These are phyloP conservation scores for Termitomyces sp. DNA, from an alignment of 768 basidiomycete species.

Conservation along the genomic window DNA sequence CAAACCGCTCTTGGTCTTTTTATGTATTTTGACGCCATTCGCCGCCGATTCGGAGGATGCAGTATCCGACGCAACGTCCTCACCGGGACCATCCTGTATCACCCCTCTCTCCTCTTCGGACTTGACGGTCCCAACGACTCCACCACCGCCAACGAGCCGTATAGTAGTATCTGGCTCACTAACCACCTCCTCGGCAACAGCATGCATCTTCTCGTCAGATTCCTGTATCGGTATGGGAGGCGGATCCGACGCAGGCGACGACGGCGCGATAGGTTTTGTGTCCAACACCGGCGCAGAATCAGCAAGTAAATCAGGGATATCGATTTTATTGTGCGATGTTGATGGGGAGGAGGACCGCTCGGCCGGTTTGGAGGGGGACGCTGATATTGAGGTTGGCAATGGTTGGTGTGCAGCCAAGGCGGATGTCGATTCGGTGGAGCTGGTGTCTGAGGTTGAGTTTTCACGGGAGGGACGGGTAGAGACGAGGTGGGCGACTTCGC, in stretches of 20 bases:
- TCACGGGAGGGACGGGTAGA: constrained; percentile 14
- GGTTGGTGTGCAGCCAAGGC: background rate
- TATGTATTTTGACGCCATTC: constrained; percentile 35
- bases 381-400: background rate
- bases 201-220: background rate
- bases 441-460: background rate
- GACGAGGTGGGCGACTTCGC: constrained; percentile 26
- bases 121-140: constrained; percentile 34
- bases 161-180: constrained; percentile 41
- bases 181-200: constrained; percentile 7
- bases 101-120: constrained; percentile 27
- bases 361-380: too few relatives aligned
- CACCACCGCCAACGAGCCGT: constrained; percentile 57
- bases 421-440: background rate
- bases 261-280: constrained; percentile 33
- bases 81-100: constrained; percentile 15
- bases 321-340: constrained; percentile 14
- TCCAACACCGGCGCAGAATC: constrained; percentile 37
- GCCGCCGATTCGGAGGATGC: constrained; percentile 19
- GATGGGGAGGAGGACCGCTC: constrained; percentile 7
- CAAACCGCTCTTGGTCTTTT: constrained; percentile 57
- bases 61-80: constrained; percentile 31
- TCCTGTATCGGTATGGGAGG: constrained; percentile 7
- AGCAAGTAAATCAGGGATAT: constrained; percentile 49
- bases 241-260: constrained; percentile 14